Percentiles rank a stretch among this genome's conserved stretches.
Conservation (phyloP, 2,329 filamentous ascomycete species). For the Harringtonia lauricola region DNA sequence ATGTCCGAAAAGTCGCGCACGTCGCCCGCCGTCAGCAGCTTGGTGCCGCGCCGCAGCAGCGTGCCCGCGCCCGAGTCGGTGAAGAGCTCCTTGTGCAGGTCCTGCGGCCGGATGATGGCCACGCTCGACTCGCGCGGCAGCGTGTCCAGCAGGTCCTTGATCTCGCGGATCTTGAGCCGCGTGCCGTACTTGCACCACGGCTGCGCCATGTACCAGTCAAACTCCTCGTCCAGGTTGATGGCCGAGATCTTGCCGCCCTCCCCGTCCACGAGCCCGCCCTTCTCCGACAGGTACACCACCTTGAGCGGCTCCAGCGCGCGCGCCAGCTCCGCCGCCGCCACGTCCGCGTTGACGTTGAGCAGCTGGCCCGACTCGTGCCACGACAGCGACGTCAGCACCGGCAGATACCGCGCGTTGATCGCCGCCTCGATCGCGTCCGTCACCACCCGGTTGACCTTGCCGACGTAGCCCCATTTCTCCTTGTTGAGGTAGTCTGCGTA, state of each 20-base stretch:
- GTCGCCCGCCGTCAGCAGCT: conserved; percentile 63
- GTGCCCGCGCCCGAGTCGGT: conserved; percentile 93
- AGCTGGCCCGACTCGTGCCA: conserved; percentile 86
- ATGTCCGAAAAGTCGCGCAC: conserved; percentile 68
- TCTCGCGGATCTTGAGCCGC: conserved; percentile 92
- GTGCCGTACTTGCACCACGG: conserved; percentile 94
- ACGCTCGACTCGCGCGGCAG: conserved; percentile 89
- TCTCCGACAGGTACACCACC: conserved; percentile 97
- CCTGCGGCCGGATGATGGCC: conserved; percentile 92
- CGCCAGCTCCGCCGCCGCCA: conserved; percentile 87
- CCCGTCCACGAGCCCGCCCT: conserved; percentile 90
- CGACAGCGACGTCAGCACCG: conserved; percentile 92
- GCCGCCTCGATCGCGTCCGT: conserved; percentile 82
- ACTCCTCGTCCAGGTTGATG: conserved; percentile 96
- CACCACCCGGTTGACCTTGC: conserved; percentile 89
- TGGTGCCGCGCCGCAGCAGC: conserved; percentile 82
- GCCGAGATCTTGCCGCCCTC: conserved; percentile 91
- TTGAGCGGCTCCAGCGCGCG: conserved; percentile 84
- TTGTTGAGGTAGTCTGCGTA: conserved; percentile 91
- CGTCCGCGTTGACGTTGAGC: conserved; percentile 95
- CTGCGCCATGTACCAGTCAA: conserved; percentile 82
- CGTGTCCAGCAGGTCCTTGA: conserved; percentile 82
- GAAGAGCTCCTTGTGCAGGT: conserved; percentile 93
- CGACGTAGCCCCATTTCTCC: conserved; percentile 91
- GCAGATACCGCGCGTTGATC: conserved; percentile 82